These are phyloP conservation scores for Microcyclospora pomicola DNA, from an alignment of 2,329 filamentous ascomycete genomes.

Conservation along the genomic window DNA sequence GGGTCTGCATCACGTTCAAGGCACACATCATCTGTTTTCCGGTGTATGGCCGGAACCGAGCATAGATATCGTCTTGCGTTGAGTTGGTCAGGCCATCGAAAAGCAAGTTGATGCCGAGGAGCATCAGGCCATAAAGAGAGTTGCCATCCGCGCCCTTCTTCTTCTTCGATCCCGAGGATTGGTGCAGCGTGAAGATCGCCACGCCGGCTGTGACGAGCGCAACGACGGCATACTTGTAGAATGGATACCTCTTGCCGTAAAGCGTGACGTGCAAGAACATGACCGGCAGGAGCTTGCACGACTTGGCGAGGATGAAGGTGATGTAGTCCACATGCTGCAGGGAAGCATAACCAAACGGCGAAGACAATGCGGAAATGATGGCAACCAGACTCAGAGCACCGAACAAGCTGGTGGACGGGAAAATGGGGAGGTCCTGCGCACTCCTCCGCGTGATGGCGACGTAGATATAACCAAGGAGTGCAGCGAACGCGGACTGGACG, in stretches of 20 bases:
- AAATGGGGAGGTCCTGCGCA: conserved; percentile 44
- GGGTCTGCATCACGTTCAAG: conserved; percentile 76
- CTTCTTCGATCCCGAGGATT: conserved; percentile 28
- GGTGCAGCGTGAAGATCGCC: conserved; percentile 85
- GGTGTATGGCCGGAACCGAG: conserved; percentile 58
- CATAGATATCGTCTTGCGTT: conserved; percentile 90
- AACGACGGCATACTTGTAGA: conserved; percentile 95
- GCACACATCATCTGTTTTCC: conserved; percentile 99
- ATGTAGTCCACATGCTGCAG: conserved; percentile 95
- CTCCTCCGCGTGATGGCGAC: conserved; percentile 45
- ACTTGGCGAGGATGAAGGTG: conserved; percentile 93
- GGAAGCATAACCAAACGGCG: conserved; percentile 89
- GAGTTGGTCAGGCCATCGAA: conserved; percentile 95
- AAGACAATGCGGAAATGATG: conserved; percentile 73
- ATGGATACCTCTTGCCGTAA: conserved; percentile 75
- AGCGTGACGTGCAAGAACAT: conserved; percentile 93
- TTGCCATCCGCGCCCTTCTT: conserved; percentile 34
- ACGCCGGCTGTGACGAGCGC: conserved; percentile 82
- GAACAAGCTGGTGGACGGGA: conserved; percentile 63
- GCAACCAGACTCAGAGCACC: conserved; percentile 71
- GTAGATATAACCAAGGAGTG: conserved; percentile 68
- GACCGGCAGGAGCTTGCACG: conserved; percentile 95
- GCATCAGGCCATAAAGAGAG: conserved; percentile 63
- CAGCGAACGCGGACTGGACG: conserved; percentile 81
- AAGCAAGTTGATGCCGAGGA: conserved; percentile 78